Conservation (phyloP, 148 eudicot genomes). For the Amaranthus cruentus region DNA sequence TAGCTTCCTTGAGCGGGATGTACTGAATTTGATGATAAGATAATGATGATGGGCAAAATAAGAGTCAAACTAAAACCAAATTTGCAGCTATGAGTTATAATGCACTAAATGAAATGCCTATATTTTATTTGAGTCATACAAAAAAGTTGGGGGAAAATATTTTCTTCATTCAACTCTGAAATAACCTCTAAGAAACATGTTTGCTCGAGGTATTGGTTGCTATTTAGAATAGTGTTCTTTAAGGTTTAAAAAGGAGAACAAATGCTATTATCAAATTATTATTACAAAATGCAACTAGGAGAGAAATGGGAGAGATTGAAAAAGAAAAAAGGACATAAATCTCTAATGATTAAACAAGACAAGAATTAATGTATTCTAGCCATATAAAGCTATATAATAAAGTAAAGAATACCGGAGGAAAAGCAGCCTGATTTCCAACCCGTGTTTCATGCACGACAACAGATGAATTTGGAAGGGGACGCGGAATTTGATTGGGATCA, state of each 20-base stretch:
- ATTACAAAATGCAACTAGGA: not conserved
- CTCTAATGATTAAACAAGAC: not conserved
- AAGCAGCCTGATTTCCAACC: slow-evolving; percentile 74
- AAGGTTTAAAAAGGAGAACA: not conserved
- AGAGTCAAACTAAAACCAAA: not conserved
- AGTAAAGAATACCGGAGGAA: slow-evolving; percentile 69
- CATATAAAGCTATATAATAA: not conserved
- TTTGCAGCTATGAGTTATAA: not conserved
- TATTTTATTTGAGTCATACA: not conserved
- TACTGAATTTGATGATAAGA: too few species aligned
- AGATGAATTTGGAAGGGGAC: slow-evolving; percentile 63
- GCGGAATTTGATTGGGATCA: slow-evolving; percentile 96
- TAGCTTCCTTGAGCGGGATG: too few species aligned
- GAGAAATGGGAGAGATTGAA: not conserved
- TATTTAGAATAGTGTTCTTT: not conserved
- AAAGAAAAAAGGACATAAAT: not conserved
- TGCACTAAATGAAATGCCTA: not conserved
- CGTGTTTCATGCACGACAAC: slow-evolving; percentile 85
- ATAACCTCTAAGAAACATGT: not conserved
- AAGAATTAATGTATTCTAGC: not conserved
- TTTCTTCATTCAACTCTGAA: not conserved
- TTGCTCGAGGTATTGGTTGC: not conserved
- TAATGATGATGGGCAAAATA: too few species aligned
- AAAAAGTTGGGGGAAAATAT: not conserved
- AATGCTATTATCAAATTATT: not conserved